Conservation (phyloP, 345 rosid genomes). For the Brassica carinata region DNA sequence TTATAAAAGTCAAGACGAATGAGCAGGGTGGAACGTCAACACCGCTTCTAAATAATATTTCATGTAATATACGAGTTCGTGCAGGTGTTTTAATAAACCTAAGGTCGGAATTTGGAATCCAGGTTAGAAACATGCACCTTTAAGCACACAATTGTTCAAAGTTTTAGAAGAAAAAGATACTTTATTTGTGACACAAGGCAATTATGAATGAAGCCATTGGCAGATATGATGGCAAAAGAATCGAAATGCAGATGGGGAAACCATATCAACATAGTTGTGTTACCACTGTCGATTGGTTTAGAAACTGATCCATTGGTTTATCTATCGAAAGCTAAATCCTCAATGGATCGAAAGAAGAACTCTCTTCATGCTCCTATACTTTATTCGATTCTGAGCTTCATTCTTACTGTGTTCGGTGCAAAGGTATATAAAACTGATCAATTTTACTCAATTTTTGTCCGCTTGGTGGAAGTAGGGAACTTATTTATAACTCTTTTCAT, state of each 20-base stretch:
- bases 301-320: slow-evolving; percentile 50
- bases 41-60: slow-evolving; percentile 11
- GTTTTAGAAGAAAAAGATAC: not conserved
- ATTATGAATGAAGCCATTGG: slow-evolving; percentile 40
- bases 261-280: slow-evolving; percentile 36
- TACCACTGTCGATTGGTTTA: slow-evolving; percentile 45
- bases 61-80: slow-evolving; percentile 40
- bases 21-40: slow-evolving; percentile 18
- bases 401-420: slow-evolving; percentile 30
- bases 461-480: not conserved
- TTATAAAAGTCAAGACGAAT: slow-evolving; percentile 13
- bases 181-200: not conserved
- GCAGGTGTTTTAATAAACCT: slow-evolving; percentile 47
- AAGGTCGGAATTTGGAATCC: slow-evolving; percentile 51
- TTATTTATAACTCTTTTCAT: not conserved
- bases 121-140: slow-evolving; percentile 35
- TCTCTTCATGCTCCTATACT: slow-evolving; percentile 49
- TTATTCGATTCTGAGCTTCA: slow-evolving; percentile 22
- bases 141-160: not conserved
- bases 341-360: slow-evolving; percentile 51
- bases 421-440: slow-evolving; percentile 25
- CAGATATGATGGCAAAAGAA: slow-evolving; percentile 50
- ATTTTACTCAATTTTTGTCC: not conserved
- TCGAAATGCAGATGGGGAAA: slow-evolving; percentile 55
- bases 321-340: slow-evolving; percentile 47